Percentiles rank a stretch among this genome's conserved stretches.
Evolutionary conservation across 768 basidiomycete species (phyloP).

Genomic region (Mycena venus): DNA sequence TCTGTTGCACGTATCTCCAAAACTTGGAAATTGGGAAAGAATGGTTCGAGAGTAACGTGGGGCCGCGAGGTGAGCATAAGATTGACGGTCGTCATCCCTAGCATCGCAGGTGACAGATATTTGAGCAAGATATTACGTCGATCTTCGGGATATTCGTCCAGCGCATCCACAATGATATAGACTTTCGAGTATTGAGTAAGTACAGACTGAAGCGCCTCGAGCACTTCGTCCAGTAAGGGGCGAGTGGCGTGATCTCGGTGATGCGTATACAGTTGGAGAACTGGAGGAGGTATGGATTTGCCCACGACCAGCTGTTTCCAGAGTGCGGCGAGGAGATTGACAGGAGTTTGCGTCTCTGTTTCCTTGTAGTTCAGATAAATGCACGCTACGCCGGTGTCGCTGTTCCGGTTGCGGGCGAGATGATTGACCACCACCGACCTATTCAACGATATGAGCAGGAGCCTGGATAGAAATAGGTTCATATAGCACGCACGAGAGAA

Average conservation of each 20-base stretch:
- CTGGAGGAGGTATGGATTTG: neutral
- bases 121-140: neutral
- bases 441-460: neutral
- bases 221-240: neutral
- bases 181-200: neutral
- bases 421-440: constrained; percentile 12
- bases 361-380: constrained; percentile 13
- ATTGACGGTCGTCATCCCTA: neutral
- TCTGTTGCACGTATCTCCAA: constrained; percentile 4
- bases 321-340: neutral
- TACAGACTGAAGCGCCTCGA: neutral
- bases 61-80: constrained; percentile 16
- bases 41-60: neutral
- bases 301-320: constrained; percentile 2
- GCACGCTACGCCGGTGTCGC: neutral
- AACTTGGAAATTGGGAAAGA: neutral
- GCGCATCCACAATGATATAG: constrained; percentile 8
- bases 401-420: neutral
- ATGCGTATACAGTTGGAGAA: neutral
- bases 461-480: neutral
- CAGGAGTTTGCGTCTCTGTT: neutral
- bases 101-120: neutral
- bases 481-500: neutral
- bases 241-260: neutral
- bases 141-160: constrained; percentile 19